Evolutionary conservation across 2,329 filamentous ascomycete genomes (phyloP).

Genomic region (Fusarium citri): DNA sequence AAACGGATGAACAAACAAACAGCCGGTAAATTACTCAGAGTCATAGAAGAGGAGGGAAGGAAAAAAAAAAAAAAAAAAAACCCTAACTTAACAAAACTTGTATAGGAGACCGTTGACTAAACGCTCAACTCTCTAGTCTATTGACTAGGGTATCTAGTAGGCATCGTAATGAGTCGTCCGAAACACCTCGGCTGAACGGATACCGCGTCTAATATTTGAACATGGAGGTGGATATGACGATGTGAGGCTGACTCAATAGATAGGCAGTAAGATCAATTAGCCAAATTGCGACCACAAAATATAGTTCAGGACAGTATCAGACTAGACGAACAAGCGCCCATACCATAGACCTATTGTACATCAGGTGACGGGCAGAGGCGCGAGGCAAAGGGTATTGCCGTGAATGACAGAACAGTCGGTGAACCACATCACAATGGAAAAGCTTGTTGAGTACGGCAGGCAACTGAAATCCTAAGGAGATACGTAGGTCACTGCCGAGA

Average conservation of each 20-base stretch:
- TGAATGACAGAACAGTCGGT: slow-evolving; percentile 26
- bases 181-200: neutral
- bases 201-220: neutral
- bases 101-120: neutral
- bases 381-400: slow-evolving; percentile 7
- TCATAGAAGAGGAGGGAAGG: neutral
- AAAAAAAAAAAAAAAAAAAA: too few species aligned
- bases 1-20: neutral
- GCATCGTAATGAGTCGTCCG: neutral
- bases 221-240: slow-evolving; percentile 11
- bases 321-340: slow-evolving; percentile 25
- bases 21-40: neutral
- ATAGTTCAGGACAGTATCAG: slow-evolving; percentile 27
- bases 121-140: neutral
- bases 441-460: slow-evolving; percentile 10
- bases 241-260: slow-evolving; percentile 35
- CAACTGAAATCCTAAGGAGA: neutral
- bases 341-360: neutral
- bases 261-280: slow-evolving; percentile 2
- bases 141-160: neutral
- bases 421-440: neutral
- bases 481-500: slow-evolving; percentile 9
- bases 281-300: slow-evolving; percentile 16
- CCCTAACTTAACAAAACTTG: neutral
- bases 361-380: slow-evolving; percentile 20